phyloP scores from a whole-genome alignment of 1,284 basidiomycete species.

The Vanrija humicola region DNA sequence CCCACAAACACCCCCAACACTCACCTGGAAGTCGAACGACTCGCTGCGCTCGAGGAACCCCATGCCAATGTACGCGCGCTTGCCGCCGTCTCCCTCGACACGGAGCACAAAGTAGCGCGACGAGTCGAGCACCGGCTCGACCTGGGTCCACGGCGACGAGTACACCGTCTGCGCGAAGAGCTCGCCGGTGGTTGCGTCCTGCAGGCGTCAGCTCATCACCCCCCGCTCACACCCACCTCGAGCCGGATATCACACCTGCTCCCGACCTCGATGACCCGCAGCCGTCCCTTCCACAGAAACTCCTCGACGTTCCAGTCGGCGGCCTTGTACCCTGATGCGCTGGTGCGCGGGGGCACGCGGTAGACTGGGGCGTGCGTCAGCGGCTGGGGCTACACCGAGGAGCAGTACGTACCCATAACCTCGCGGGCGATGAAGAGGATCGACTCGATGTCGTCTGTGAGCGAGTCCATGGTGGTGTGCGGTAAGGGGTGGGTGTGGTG shows the following conservation, averaged over 20 bases:
- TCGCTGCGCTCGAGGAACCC: constrained; percentile 88
- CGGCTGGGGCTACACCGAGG: neutral
- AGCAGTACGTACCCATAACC: constrained; percentile 44
- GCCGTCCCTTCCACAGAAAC: constrained; percentile 49
- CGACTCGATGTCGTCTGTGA: constrained; percentile 48
- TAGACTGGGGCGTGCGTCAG: constrained; percentile 38
- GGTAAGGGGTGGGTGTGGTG: neutral
- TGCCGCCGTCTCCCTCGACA: constrained; percentile 74
- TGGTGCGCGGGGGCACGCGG: constrained; percentile 48
- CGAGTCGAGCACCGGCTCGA: constrained; percentile 93
- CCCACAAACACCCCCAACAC: constrained; percentile 1
- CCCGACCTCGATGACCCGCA: constrained; percentile 47
- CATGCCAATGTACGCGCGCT: constrained; percentile 88
- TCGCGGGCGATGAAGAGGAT: constrained; percentile 48
- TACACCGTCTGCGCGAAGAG: constrained; percentile 90
- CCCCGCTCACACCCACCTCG: constrained; percentile 35
- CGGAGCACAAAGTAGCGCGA: constrained; percentile 93
- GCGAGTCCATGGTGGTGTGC: constrained; percentile 28
- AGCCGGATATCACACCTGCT: constrained; percentile 43
- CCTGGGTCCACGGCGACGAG: constrained; percentile 66
- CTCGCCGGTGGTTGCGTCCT: constrained; percentile 46
- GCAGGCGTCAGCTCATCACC: neutral
- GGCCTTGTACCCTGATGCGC: constrained; percentile 47
- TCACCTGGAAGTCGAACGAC: constrained; percentile 74
- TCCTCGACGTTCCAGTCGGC: constrained; percentile 48